Percentiles rank a stretch among this genome's conserved stretches.
Evolutionary conservation across 331 rosid genomes (phyloP).

Genomic region (Pyracantha coccinea): DNA sequence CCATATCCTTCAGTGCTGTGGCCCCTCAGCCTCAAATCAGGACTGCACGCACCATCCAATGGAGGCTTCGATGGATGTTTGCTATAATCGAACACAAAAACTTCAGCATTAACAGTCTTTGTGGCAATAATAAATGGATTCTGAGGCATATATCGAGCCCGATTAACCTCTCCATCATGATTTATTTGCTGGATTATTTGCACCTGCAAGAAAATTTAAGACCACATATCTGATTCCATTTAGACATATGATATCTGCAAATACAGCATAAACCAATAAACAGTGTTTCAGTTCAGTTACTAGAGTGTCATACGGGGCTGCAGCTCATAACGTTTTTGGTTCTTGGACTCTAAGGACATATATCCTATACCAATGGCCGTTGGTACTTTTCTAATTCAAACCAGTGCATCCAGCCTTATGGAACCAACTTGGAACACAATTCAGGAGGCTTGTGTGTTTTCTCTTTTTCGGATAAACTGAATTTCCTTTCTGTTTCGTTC

Average conservation of each 20-base stretch:
- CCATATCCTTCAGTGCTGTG: constrained; percentile 98
- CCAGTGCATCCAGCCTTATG: neutral
- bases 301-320: neutral
- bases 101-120: constrained; percentile 88
- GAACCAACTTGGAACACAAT: neutral
- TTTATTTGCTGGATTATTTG: constrained; percentile 96
- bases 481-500: neutral
- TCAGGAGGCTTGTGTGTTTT: neutral
- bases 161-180: constrained; percentile 96
- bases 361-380: neutral
- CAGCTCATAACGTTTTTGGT: neutral
- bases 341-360: neutral
- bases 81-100: constrained; percentile 89
- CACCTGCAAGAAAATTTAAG: constrained; percentile 29
- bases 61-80: constrained; percentile 96
- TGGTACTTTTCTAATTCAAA: neutral
- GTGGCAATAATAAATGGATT: constrained; percentile 83
- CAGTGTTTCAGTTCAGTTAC: neutral
- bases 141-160: constrained; percentile 96
- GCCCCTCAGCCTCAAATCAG: constrained; percentile 83
- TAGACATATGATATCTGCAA: neutral
- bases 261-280: neutral
- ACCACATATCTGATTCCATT: neutral
- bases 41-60: constrained; percentile 87
- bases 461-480: no score